These are phyloP conservation scores for Jatropha curcas DNA, from an alignment of 345 rosid genomes.

Conservation along the genomic window DNA sequence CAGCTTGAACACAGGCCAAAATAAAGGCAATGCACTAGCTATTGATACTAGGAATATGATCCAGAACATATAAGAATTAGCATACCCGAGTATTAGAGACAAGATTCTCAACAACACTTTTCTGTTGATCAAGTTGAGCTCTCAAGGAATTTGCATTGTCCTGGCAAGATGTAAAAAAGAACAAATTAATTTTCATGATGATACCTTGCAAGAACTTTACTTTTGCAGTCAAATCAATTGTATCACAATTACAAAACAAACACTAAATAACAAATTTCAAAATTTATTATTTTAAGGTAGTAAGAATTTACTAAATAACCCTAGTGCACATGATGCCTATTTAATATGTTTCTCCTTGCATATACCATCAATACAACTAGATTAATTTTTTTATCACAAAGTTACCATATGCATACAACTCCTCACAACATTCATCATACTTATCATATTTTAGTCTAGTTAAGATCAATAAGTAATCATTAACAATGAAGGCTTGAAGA, in stretches of 20 bases:
- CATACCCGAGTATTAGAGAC: slow-evolving; percentile 76
- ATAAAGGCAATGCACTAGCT: not conserved
- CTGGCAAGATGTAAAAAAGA: slow-evolving; percentile 37
- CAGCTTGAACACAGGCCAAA: not conserved
- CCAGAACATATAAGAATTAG: slow-evolving; percentile 3
- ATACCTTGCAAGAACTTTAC: not conserved
- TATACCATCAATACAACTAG: not conserved
- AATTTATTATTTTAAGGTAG: slow-evolving; percentile 3
- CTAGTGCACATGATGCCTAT: not conserved
- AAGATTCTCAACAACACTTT: slow-evolving; percentile 61
- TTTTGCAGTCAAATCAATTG: slow-evolving; percentile 8
- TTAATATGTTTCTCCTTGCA: not conserved
- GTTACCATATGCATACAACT: slow-evolving; percentile 7
- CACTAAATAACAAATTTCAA: slow-evolving; percentile 1
- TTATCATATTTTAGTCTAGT: slow-evolving; percentile 3
- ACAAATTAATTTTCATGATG: not conserved
- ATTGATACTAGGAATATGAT: not conserved
- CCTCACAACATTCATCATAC: not conserved
- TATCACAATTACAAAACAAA: not conserved
- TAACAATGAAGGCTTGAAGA: not conserved
- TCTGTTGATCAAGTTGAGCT: slow-evolving; percentile 74
- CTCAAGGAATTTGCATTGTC: slow-evolving; percentile 60
- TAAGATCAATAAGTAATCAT: not conserved
- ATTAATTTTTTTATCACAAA: not conserved
- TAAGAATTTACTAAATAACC: not conserved